Evolutionary conservation across 1,139 yeast genomes (phyloP).

Genomic region (Waltiozyma sp.): DNA sequence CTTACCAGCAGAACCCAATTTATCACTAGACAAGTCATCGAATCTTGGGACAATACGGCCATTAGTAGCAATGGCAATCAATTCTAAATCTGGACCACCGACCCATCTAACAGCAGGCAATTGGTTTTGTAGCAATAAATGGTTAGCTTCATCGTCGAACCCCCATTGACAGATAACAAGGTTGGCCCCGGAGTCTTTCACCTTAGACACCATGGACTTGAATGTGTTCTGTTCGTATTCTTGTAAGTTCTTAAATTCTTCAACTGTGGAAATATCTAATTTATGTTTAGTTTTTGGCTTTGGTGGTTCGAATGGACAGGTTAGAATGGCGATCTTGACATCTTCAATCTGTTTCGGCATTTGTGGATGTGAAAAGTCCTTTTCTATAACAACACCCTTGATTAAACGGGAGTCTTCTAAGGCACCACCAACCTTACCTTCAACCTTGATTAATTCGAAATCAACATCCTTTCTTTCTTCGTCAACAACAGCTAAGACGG

Average conservation of each 20-base stretch:
- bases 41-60: constrained; percentile 96
- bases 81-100: constrained; percentile 94
- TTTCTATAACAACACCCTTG: constrained; percentile 86
- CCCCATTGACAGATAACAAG: constrained; percentile 99
- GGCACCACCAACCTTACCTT: constrained; percentile 93
- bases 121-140: constrained; percentile 73
- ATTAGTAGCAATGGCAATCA: constrained; percentile 92
- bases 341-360: constrained; percentile 79
- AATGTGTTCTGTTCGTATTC: constrained; percentile 86
- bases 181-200: constrained; percentile 88
- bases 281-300: constrained; percentile 98
- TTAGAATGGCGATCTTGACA: constrained; percentile 85
- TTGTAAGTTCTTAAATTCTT: constrained; percentile 85
- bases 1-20: constrained; percentile 80
- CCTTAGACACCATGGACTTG: constrained; percentile 78
- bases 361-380: constrained; percentile 96
- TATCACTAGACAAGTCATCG: constrained; percentile 75
- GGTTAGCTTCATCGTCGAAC: constrained; percentile 98
- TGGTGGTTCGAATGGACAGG: constrained; percentile 99
- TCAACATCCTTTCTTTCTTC: constrained; percentile 89
- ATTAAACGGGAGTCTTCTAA: constrained; percentile 76
- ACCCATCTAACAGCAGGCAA: constrained; percentile 98
- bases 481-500: constrained; percentile 88
- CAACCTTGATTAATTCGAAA: constrained; percentile 89
- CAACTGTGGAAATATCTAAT: constrained; percentile 83